phyloP scores from a whole-genome alignment of 345 rosid genomes.

The Sonneratia alba region DNA sequence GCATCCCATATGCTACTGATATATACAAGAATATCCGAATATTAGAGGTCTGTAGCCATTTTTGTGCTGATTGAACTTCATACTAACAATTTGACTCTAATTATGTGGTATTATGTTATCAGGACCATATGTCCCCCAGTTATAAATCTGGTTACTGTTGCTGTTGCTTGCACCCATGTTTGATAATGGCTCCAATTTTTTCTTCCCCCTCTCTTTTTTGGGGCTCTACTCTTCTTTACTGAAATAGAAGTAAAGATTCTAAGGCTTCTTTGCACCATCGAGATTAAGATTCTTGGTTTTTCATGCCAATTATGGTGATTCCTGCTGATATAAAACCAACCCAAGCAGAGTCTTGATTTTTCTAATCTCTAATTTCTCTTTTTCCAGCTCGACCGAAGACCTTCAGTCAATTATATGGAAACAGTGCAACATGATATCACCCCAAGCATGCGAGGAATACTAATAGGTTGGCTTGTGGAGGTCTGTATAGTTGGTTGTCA shows the following conservation, averaged over 20 bases:
- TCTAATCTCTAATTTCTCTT: slow-evolving; percentile 9
- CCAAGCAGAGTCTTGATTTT: background rate
- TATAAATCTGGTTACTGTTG: background rate
- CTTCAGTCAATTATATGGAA: slow-evolving; percentile 68
- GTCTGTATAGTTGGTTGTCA: slow-evolving; percentile 23
- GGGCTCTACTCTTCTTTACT: background rate
- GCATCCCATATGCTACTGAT: slow-evolving; percentile 70
- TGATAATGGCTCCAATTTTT: background rate
- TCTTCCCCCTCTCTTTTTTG: too few species aligned
- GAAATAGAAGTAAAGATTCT: background rate
- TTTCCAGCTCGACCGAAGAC: slow-evolving; percentile 67
- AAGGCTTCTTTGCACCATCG: too few species aligned
- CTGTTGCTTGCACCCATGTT: background rate
- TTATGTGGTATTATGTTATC: background rate
- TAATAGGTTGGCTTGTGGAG: slow-evolving; percentile 95
- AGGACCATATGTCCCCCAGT: background rate
- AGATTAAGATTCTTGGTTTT: background rate
- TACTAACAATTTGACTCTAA: background rate
- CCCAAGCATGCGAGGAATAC: slow-evolving; percentile 69
- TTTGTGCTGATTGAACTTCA: slow-evolving; percentile 4
- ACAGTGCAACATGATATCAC: slow-evolving; percentile 58
- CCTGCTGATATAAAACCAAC: background rate
- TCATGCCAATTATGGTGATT: background rate
- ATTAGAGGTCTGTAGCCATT: slow-evolving; percentile 53
- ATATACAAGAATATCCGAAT: slow-evolving; percentile 48